Conservation (phyloP, 345 rosid species). For the Kernera saxatilis region DNA sequence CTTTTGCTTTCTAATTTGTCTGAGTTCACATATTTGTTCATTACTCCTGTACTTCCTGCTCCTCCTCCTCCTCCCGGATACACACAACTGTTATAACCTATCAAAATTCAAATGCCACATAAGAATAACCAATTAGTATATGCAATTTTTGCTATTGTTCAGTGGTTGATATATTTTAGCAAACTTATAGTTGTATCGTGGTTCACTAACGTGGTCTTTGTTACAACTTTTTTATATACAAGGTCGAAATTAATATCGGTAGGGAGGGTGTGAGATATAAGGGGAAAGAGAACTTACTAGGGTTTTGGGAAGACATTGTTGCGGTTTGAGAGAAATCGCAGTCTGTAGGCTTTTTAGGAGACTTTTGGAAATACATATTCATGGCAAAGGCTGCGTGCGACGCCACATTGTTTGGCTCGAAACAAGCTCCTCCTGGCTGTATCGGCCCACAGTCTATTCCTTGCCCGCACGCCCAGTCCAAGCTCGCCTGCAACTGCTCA, state of each 20-base stretch:
- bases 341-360: constrained; percentile 38
- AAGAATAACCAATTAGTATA: not conserved
- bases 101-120: not conserved
- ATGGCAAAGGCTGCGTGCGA: constrained; percentile 88
- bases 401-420: constrained; percentile 60
- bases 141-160: not conserved
- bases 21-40: constrained; percentile 32
- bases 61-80: constrained; percentile 52
- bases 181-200: not conserved
- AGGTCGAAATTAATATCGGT: no score
- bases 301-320: constrained; percentile 56
- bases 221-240: not conserved
- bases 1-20: constrained; percentile 12
- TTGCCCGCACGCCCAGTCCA: constrained; percentile 80
- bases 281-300: constrained; percentile 44
- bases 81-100: constrained; percentile 57
- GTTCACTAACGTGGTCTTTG: not conserved
- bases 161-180: not conserved
- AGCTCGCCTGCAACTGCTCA: constrained; percentile 56
- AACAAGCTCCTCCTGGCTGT: constrained; percentile 85
- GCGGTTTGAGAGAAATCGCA: constrained; percentile 86
- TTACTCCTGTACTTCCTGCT: constrained; percentile 20
- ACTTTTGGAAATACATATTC: constrained; percentile 70
- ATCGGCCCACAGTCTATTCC: constrained; percentile 67
- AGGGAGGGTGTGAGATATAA: not conserved